Evolutionary conservation across 176 grass and related monocot species (phyloP).

Genomic region (Eragrostis nindensis): DNA sequence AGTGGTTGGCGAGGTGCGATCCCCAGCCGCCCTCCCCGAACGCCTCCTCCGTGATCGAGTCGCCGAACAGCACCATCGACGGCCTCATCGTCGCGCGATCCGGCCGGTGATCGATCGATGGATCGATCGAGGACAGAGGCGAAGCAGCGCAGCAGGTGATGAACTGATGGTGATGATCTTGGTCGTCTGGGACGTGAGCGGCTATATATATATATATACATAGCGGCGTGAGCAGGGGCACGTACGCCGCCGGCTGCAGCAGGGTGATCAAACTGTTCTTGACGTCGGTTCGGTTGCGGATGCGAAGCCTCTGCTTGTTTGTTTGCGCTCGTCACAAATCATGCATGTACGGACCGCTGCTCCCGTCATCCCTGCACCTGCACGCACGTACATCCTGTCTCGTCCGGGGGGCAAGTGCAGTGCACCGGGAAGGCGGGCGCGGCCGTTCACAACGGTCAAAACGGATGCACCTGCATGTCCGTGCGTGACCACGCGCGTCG

Average conservation of each 20-base stretch:
- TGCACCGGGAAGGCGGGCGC: constrained; percentile 1
- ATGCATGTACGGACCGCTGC: too few species aligned
- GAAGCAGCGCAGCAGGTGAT: too few species aligned
- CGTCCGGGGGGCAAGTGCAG: background rate
- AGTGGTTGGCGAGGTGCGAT: constrained; percentile 59
- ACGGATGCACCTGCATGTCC: background rate
- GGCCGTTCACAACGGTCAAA: constrained; percentile 33
- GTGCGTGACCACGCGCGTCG: background rate
- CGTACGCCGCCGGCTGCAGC: too few species aligned
- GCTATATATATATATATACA: background rate
- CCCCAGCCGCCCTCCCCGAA: constrained; percentile 78
- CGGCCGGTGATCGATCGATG: too few species aligned
- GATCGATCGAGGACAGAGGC: too few species aligned
- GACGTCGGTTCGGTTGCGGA: too few species aligned
- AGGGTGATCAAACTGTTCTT: too few species aligned
- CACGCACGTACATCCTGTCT: too few species aligned
- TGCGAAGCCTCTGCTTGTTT: too few species aligned
- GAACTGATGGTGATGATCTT: background rate
- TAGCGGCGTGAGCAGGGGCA: background rate
- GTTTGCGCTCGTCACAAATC: too few species aligned
- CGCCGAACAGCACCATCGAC: constrained; percentile 67
- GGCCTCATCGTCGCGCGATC: too few species aligned
- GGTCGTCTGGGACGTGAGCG: background rate
- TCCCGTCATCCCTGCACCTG: too few species aligned
- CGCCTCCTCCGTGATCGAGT: constrained; percentile 76